Evolutionary conservation across 2,329 filamentous ascomycete species (phyloP).

Genomic region (Fusarium sp.): DNA sequence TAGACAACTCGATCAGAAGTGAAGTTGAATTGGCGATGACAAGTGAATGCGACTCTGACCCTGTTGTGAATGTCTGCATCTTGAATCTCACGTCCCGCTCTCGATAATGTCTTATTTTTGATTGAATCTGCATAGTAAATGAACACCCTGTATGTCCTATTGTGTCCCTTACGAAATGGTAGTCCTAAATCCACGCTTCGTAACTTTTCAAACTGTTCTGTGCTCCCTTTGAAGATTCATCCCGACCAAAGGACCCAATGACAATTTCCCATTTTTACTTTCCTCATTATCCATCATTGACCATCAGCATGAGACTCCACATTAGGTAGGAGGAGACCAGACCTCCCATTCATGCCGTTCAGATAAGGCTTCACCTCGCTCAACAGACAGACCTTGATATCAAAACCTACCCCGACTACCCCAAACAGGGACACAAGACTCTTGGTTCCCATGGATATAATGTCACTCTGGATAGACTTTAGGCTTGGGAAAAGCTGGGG

Average conservation of each 20-base stretch:
- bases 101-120: not conserved
- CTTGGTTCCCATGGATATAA: not conserved
- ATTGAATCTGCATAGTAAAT: not conserved
- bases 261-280: not conserved
- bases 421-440: not conserved
- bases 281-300: not conserved
- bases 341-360: not conserved
- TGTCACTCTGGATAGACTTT: not conserved
- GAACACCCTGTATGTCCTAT: not conserved
- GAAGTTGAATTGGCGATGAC: not conserved
- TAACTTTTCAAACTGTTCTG: not conserved
- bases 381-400: not conserved
- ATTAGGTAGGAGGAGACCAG: not conserved
- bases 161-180: not conserved
- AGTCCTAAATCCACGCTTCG: not conserved
- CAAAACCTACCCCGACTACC: not conserved
- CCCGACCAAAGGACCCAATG: not conserved
- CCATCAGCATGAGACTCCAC: not conserved
- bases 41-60: not conserved
- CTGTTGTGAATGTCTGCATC: not conserved
- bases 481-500: not conserved
- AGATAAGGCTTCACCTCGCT: not conserved
- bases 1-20: not conserved
- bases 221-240: not conserved
- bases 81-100: not conserved